phyloP scores from a whole-genome alignment of 108 stramenopile genomes.

The Pseudonitzschia pungens region DNA sequence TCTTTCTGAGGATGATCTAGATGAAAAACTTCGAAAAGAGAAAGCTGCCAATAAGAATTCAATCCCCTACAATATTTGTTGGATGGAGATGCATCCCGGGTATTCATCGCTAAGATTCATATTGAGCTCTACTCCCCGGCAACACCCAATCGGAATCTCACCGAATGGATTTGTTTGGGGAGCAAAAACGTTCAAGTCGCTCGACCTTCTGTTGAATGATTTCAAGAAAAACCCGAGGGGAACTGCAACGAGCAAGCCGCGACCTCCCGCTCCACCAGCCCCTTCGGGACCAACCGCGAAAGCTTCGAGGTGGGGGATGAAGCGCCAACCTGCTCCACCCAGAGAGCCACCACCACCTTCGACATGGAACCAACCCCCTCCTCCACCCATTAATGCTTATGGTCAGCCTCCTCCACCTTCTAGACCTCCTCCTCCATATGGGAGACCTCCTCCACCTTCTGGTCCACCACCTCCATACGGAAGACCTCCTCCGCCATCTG shows the following conservation, averaged over 20 bases:
- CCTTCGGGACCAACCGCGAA: conserved; percentile 27
- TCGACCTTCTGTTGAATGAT: conserved; percentile 77
- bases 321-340: conserved; percentile 28
- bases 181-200: conserved; percentile 46
- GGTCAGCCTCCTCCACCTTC: conserved; percentile 38
- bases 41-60: conserved; percentile 58
- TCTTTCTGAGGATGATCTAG: conserved; percentile 74
- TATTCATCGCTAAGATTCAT: conserved; percentile 78
- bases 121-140: conserved; percentile 54
- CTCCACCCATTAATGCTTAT: conserved; percentile 28
- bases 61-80: conserved; percentile 77
- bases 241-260: conserved; percentile 19
- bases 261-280: conserved; percentile 13
- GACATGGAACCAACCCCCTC: conserved; percentile 33
- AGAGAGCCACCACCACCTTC: conserved; percentile 30
- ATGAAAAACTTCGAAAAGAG: conserved; percentile 62
- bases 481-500: conserved; percentile 28
- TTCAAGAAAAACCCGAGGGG: conserved; percentile 87
- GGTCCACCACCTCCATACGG: conserved; percentile 21
- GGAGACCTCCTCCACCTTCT: conserved; percentile 27
- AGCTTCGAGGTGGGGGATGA: conserved; percentile 31
- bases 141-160: conserved; percentile 77
- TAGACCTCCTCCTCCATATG: conserved; percentile 28
- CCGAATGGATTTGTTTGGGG: conserved; percentile 82
- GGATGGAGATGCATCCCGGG: conserved; percentile 85